Conservation (phyloP, 805 yeast species). For the fission yeast (Schizosaccharomyces pombe) region DNA sequence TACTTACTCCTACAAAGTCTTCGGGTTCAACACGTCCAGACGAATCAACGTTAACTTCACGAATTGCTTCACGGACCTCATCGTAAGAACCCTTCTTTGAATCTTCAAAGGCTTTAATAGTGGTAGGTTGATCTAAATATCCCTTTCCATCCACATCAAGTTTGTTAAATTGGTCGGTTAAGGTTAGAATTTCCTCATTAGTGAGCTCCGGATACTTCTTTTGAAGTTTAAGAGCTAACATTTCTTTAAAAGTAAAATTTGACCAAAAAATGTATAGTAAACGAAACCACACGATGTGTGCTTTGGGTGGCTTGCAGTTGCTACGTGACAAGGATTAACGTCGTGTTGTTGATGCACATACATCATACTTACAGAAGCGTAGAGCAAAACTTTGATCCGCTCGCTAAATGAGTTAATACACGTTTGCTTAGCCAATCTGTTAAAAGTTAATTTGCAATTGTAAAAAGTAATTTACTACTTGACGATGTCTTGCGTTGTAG, state of each 20-base stretch:
- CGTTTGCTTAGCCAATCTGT: too few relatives aligned
- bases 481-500: too few relatives aligned
- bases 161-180: conserved; percentile 66
- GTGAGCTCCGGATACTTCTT: conserved; percentile 66
- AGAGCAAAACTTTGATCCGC: too few relatives aligned
- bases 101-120: conserved; percentile 58
- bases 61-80: conserved; percentile 79
- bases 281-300: not conserved
- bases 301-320: not conserved
- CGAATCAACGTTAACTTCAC: conserved; percentile 79
- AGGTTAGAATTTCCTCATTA: conserved; percentile 65
- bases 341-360: too few relatives aligned
- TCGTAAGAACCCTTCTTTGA: conserved; percentile 64
- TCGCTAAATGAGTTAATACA: too few relatives aligned
- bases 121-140: conserved; percentile 77
- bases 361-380: too few relatives aligned
- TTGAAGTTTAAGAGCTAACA: conserved; percentile 15
- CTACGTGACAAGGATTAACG: not conserved
- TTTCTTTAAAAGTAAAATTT: not conserved
- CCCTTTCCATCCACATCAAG: conserved; percentile 85
- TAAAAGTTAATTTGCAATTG: too few relatives aligned
- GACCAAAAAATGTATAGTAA: not conserved
- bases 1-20: conserved; percentile 55
- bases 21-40: conserved; percentile 92
- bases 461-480: too few relatives aligned